Evolutionary conservation across 768 basidiomycete species (phyloP), one percentile per base, ranked within the genome.

Genomic region (Kwoniella botswanensis): DNA sequence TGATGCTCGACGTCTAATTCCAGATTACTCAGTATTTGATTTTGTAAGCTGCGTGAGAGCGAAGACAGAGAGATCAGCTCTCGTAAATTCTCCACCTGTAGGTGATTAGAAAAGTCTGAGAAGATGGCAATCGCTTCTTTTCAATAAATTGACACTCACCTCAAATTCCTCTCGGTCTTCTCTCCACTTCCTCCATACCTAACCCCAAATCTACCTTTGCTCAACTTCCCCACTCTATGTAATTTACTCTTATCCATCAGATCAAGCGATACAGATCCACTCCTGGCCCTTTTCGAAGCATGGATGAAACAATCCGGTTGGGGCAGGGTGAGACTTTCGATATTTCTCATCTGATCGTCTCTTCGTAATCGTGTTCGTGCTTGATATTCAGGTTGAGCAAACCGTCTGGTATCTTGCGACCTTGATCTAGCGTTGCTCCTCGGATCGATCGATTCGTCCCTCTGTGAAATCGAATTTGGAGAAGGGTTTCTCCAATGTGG

Each of bases 1-100:
- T 67, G 71, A 63, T 71, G 71, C 57, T 63, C 66, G 5, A 52
- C 65, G 15, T 66, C 54, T 22, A 63, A 35, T 54, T 67, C 57
- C 42, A 71, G 29, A 43, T 63, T 24, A 57, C 63, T 70, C 22
- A 70, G 35, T 46, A 67, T 58, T 15, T 56, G 65, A 41, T 67
- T 24, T 46, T 67, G 53, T 21, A 29, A 35, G 11, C 65, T 67
- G 42, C 29, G 24, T 6, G 5, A 52, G 22, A 5, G 10, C n/a
- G 13, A n/a, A 35, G 26, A 12, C 21, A 17, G 18, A 18, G 1
- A 52, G 10, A 52, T 50, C 44, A 63, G 44, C 63, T n/a, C 18
- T 24, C 10, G 24, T 17, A 15, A 2, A 4, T 0, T 50, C 46
- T 35, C 35, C 35, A 35, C 35, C 35, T 35, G 35, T 35, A 35